Base-by-base conservation (phyloP, 257 asterid species). In the Pogostemon cablin region DNA sequence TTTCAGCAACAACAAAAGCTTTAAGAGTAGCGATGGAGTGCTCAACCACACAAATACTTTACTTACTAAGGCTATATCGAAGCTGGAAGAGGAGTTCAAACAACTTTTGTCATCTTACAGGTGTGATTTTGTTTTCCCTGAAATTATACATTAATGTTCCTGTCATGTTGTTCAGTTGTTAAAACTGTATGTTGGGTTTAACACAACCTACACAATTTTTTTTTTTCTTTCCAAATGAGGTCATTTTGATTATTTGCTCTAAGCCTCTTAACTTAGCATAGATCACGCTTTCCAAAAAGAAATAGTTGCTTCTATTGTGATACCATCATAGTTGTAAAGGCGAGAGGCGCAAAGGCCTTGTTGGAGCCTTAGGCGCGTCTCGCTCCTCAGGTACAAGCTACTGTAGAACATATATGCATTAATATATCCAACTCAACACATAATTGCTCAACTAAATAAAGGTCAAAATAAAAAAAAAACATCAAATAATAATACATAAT, bases 11-110 rank as follows among this genome's bases (percentile, higher is more conserved):
- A 95, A 89, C 82, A 89, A 88, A 86, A 95, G 93, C 80, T 91
- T 89, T 74, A 95, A 91, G 86, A 95, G 96, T 78, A 91, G 99
- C 63, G 96, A 93, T 81, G 99, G 98, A 66, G 96, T 95, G 63
- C 88, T 95, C 79, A 95, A 55, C 83, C 96, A 89, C 65, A 83
- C 96, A 46, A 95, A 91, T 76, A 80, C 42, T 81, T 79, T 95
- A 71, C 99, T 95, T 80, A 75, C 95, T 67, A 95, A 92, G 77
- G 99, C 99, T 74, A 89, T 95, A 79, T 89, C 95, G 17, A 95
- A 89, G 89, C 95, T 95, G 75, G 98, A 92, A 88, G 96, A 89
- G 69, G 96, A 91, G 82, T 91, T 95, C 79, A 95, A 79, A 77
- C 96, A 89, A 78, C 88, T 95, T 60, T 73, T 95, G 78, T 69